Base-by-base conservation (phyloP, 2,329 filamentous ascomycete genomes). In the Aureobasidium sp. region DNA sequence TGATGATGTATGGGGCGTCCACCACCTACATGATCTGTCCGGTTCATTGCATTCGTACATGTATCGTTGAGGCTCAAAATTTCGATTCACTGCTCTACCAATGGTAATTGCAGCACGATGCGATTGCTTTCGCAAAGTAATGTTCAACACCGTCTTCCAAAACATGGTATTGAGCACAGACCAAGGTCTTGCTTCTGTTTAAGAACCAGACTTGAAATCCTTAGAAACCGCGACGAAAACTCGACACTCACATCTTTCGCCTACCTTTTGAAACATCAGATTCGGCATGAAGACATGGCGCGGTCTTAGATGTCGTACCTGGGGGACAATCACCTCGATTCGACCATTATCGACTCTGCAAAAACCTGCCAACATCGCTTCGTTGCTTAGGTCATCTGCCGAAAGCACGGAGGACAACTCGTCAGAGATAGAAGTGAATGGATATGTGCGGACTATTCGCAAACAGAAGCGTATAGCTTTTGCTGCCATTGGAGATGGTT, bases 391-490 rank as follows among this genome's bases (percentile, higher is more conserved):
- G n/a, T 34, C 27, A 5, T 41, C 48, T 42, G 38, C 37, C n/a
- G 38, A 52, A n/a, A 42, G 4, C n/a, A 21, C 3, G 1, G 37
- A 42, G 4, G 29, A 35, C 6, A 24, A 39, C 8, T 16, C 37
- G 10, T 21, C 41, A 17, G 41, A 48, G 6, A 41, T 68, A 34
- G 54, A 61, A 19, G 74, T 95, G 61, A 79, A 86, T 66, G 91
- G 90, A 57, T 91, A 86, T 72, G 78, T 96, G 53, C 81, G 88
- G 58, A 91, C 88, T 3, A 84, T 95, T 56, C 80, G 91, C 57
- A 87, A 88, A 67, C 90, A 94, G 74, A 95, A 96, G 68, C 79
- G 79, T 19, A 77, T 86, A 56, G 84, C 86, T 4, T 97, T 98
- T 71, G 85, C 90, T 49, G 81, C 89, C 56, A 76, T 97, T 49